Percentiles rank a stretch among this genome's conserved stretches.
Conservation (phyloP, 495 filamentous ascomycete species). For the Cairneyella variabilis region DNA sequence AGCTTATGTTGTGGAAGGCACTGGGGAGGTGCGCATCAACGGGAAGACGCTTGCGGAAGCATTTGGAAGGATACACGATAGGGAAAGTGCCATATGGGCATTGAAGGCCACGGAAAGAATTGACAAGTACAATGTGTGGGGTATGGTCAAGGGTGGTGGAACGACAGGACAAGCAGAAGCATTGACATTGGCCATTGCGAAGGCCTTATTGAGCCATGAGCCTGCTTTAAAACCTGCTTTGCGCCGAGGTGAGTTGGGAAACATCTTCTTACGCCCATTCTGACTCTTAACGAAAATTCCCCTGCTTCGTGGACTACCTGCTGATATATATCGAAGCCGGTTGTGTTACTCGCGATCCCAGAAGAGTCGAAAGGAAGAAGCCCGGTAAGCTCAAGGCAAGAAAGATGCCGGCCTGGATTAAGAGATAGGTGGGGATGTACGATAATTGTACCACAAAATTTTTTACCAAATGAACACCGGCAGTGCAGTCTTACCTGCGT, state of each 20-base stretch:
- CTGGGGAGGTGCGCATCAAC: conserved; percentile 85
- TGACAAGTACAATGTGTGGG: conserved; percentile 98
- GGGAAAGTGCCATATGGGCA: conserved; percentile 91
- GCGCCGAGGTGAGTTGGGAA: conserved; percentile 69
- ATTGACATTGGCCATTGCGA: conserved; percentile 85
- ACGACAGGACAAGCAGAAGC: conserved; percentile 95
- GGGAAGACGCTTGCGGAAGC: conserved; percentile 72
- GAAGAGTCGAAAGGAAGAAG: conserved; percentile 97
- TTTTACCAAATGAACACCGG: background rate
- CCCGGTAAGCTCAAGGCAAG: conserved; percentile 90
- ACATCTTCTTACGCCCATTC: conserved; percentile 5
- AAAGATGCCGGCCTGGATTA: conserved; percentile 99
- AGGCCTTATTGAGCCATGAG: conserved; percentile 85
- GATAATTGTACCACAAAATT: conserved; percentile 16
- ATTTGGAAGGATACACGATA: conserved; percentile 87
- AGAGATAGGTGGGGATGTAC: conserved; percentile 51
- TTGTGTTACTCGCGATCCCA: conserved; percentile 84
- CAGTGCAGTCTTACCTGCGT: background rate
- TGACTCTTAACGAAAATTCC: background rate
- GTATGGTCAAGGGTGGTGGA: conserved; percentile 75
- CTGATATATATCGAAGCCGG: conserved; percentile 62
- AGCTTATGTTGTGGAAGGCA: conserved; percentile 85
- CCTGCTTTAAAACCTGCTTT: conserved; percentile 83
- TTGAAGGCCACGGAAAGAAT: conserved; percentile 75
- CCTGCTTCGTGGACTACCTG: too few relatives aligned